A percentile compares a stretch with the other conserved stretches of the same genome.
Evolutionary conservation across 805 yeast species (phyloP).

Genomic region (Scheffersomyces stipitis): DNA sequence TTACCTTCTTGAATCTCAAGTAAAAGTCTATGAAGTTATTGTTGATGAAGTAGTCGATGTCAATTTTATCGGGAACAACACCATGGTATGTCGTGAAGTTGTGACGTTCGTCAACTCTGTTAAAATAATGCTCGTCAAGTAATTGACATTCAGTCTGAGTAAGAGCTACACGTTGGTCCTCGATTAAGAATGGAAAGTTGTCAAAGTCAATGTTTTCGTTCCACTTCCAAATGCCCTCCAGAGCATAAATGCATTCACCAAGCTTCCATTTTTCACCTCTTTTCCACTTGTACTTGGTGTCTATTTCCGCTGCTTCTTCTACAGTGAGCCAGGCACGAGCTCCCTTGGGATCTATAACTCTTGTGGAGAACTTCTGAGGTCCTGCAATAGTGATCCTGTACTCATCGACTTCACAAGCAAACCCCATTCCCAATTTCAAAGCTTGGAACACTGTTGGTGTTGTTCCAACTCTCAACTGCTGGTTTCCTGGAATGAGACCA

Average conservation of each 20-base stretch:
- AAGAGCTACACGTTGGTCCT: slow-evolving; percentile 28
- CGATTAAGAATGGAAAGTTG: slow-evolving; percentile 17
- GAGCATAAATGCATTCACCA: slow-evolving; percentile 80
- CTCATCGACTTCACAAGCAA: slow-evolving; percentile 62
- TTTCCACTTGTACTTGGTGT: slow-evolving; percentile 67
- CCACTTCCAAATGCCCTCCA: slow-evolving; percentile 74
- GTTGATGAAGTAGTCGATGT: slow-evolving; percentile 58
- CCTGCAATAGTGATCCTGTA: slow-evolving; percentile 76
- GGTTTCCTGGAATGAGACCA: slow-evolving; percentile 52
- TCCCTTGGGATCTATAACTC: slow-evolving; percentile 65
- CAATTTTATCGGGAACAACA: slow-evolving; percentile 3
- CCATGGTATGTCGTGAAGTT: slow-evolving; percentile 23
- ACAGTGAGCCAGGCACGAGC: slow-evolving; percentile 64
- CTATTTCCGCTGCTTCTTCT: slow-evolving; percentile 45
- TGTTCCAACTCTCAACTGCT: slow-evolving; percentile 72
- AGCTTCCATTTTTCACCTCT: slow-evolving; percentile 64
- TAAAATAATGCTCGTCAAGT: slow-evolving; percentile 31
- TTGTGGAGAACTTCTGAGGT: slow-evolving; percentile 62
- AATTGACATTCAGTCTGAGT: slow-evolving; percentile 22
- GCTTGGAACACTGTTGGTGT: slow-evolving; percentile 81
- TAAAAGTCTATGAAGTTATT: slow-evolving; percentile 65
- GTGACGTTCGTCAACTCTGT: slow-evolving; percentile 28
- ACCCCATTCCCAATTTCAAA: slow-evolving; percentile 77
- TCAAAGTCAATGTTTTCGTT: slow-evolving; percentile 19
- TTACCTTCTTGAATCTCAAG: slow-evolving; percentile 44